phyloP scores from a whole-genome alignment of 2,329 filamentous ascomycete species.

The Cadophora malorum region DNA sequence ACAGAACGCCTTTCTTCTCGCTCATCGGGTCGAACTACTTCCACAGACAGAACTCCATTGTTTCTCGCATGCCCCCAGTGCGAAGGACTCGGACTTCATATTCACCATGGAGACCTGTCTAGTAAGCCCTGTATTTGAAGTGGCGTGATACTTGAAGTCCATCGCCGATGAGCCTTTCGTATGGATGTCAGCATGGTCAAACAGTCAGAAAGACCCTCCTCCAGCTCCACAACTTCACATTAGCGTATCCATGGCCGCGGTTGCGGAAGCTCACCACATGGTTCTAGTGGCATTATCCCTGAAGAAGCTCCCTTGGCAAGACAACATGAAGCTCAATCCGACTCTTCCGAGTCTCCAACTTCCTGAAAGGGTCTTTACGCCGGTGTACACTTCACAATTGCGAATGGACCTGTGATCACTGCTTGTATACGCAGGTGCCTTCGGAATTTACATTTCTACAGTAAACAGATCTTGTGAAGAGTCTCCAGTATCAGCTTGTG shows the following conservation, averaged over 20 bases:
- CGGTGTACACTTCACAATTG: background rate
- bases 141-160: background rate
- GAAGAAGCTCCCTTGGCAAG: background rate
- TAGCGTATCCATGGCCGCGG: background rate
- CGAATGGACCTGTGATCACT: background rate
- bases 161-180: background rate
- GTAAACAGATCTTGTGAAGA: background rate
- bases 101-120: background rate
- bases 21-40: too few relatives aligned
- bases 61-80: slow-evolving; percentile 8
- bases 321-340: slow-evolving; percentile 2
- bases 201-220: background rate
- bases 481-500: background rate
- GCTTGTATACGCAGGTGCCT: too few relatives aligned
- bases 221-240: background rate
- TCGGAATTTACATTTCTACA: too few relatives aligned
- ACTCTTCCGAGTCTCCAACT: background rate
- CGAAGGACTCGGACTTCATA: slow-evolving; percentile 4
- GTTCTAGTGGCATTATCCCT: slow-evolving; percentile 4
- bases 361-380: background rate
- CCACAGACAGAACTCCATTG: background rate
- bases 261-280: background rate
- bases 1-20: background rate
- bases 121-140: background rate
- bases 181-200: background rate